Base-by-base conservation (phyloP, 1,284 basidiomycete species). In the Apiotrichum porosum region DNA sequence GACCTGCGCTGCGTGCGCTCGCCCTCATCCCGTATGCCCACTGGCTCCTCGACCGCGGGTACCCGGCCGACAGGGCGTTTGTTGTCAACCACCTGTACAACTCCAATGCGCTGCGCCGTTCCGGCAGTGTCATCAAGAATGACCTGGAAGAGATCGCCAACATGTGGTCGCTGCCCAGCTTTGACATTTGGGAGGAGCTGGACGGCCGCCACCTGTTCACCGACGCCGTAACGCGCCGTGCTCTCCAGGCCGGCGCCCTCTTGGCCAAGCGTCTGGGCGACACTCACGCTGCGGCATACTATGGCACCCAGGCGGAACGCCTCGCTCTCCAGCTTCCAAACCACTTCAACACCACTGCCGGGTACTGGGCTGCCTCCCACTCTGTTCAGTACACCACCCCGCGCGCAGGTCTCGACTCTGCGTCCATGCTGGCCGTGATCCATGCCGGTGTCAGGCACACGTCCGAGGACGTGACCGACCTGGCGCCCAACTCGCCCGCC, bases 151-250 rank as follows among this genome's bases (percentile, higher is more conserved):
- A 77, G 51, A 69, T 77, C 9, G 71, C 69, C 2, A 46, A 64
- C 28, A 56, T 60, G 0, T 77, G 75, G 72, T 40, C 44, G 42
- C 37, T 58, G 33, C 26, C 54, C 1, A 68, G 73, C 0, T 77
- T 75, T 47, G 76, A 78, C 48, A 58, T 72, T 4, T 72, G 68
- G 65, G 67, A 72, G 48, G 70, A 72, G 54, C 54, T 68, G 60
- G 68, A 68, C n/a, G 75, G 70, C 1, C 47, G 61, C n/a, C 77
- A 78, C 44, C 74, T 77, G 46, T 78, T 74, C 62, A 76, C 73
- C 8, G 66, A 73, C 31, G 56, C 75, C 17, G 60, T 67, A 2
- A 67, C 70, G 3, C 63, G 63, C 21, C 60, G 69, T 14, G 70
- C 75, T 0, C 62, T 78, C 9, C 56, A 64, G 43, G 60, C 64